Base-by-base conservation (phyloP, 495 filamentous ascomycete species). In the Bombardia bombarda region DNA sequence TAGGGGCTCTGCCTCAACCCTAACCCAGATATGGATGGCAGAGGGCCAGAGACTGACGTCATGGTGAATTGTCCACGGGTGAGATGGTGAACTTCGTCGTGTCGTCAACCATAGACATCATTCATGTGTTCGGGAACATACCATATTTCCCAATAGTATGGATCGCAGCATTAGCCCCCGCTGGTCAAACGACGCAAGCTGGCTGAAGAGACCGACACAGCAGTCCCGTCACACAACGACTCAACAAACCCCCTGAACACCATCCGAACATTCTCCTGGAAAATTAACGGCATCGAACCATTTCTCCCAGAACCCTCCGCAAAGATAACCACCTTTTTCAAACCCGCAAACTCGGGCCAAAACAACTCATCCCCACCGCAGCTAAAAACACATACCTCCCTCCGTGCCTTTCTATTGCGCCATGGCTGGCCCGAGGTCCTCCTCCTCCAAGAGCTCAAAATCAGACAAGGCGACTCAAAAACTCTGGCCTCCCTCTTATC, bases 401-500 rank as follows among this genome's bases (percentile, higher is more conserved):
- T 77, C 16, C 63, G 71, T 7, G 47, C 47, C 19, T 70, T 72
- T 35, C 62, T 77, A 12, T 45, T 54, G 26, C 58, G 68, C 18
- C 72, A 74, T 55, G 35, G 51, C 37, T 74, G 56, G 51, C 74
- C 74, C 3, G 51, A 70, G 16, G 43, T 74, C 24, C 52, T 77
- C 17, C 69, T 62, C 42, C 57, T 77, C 7, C 73, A 77, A 55
- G 74, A 77, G 54, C 62, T 77, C 24, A 77, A 78, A 35, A 68
- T 78, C 42, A 55, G 50, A 14, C 49, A 50, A 0, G 42, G 43
- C 4, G 65, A 76, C 38, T 45, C 37, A 2, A 55, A 49, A 9
- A 63, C 58, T 1, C 44, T 66, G 25, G 25, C 58, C 0, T 42
- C 43, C 14, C 32, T 55, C 4, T 42, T 46, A 3, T 14, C 42